These are phyloP conservation scores for Taphrina pruni DNA, from an alignment of 1,139 yeast species.

Conservation along the genomic window DNA sequence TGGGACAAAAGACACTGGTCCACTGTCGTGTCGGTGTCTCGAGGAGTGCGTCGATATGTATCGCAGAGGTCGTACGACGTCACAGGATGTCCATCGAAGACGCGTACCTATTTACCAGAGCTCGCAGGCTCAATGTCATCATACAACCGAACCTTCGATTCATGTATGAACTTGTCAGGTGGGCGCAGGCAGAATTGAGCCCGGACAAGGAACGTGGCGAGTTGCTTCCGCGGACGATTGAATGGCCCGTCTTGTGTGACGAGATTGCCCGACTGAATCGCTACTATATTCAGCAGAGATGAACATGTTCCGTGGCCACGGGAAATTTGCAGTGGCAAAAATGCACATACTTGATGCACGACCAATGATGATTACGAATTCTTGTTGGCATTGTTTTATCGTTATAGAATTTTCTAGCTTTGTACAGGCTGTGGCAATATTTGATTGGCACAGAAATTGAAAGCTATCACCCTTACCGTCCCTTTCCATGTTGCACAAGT, in stretches of 20 bases:
- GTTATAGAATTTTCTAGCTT: neutral
- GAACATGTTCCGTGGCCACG: neutral
- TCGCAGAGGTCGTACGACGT: constrained; percentile 86
- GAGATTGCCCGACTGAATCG: constrained; percentile 34
- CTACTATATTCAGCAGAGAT: constrained; percentile 17
- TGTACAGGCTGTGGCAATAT: constrained; percentile 2
- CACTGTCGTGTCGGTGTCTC: constrained; percentile 95
- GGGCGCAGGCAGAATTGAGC: constrained; percentile 62
- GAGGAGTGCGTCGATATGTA: constrained; percentile 85
- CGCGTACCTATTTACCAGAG: constrained; percentile 81
- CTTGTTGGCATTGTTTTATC: too few relatives aligned
- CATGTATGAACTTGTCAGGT: constrained; percentile 81
- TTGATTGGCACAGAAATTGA: neutral
- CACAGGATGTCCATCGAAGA: constrained; percentile 67
- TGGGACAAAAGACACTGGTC: constrained; percentile 64
- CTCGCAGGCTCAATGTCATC: constrained; percentile 81
- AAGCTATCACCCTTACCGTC: neutral
- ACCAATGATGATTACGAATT: neutral
- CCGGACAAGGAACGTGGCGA: neutral
- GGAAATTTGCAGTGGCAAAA: too few relatives aligned
- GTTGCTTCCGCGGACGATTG: constrained; percentile 29
- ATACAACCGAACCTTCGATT: constrained; percentile 88
- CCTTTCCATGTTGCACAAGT: neutral
- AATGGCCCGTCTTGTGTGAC: constrained; percentile 27
- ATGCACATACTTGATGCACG: neutral